Percentiles rank a stretch among this genome's conserved stretches.
Evolutionary conservation across 1,284 basidiomycete species (phyloP).

Genomic region (Nidula niveotomentosa): DNA sequence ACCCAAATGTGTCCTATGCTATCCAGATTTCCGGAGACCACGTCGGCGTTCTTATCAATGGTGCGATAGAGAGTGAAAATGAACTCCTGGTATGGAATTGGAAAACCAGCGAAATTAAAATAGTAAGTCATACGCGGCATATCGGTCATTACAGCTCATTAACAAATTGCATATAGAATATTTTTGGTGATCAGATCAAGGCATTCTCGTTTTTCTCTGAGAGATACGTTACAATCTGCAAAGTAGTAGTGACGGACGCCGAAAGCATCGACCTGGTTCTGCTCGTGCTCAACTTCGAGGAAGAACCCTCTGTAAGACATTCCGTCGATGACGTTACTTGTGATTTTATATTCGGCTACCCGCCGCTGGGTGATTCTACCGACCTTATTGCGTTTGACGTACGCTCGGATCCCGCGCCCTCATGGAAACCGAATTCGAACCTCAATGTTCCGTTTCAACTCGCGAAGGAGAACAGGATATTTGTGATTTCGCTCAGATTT

Average conservation of each 20-base stretch:
- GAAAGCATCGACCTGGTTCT: slow-evolving; percentile 15
- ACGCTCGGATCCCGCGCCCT: slow-evolving; percentile 56
- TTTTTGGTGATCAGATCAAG: slow-evolving; percentile 32
- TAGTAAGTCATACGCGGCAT: slow-evolving; percentile 36
- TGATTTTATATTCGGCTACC: slow-evolving; percentile 39
- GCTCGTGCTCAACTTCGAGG: slow-evolving; percentile 24
- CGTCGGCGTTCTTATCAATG: slow-evolving; percentile 45
- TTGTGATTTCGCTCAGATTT: slow-evolving; percentile 46
- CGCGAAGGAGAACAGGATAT: slow-evolving; percentile 42
- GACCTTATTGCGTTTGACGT: slow-evolving; percentile 37
- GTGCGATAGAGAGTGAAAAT: slow-evolving; percentile 24
- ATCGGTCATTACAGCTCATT: background rate
- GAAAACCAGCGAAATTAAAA: slow-evolving; percentile 43
- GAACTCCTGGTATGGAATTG: slow-evolving; percentile 64
- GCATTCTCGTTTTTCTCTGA: slow-evolving; percentile 49
- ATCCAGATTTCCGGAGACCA: slow-evolving; percentile 50
- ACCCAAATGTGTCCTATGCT: slow-evolving; percentile 30
- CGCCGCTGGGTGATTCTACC: slow-evolving; percentile 21
- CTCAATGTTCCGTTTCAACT: slow-evolving; percentile 46
- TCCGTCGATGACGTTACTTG: slow-evolving; percentile 27
- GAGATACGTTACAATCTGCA: slow-evolving; percentile 34
- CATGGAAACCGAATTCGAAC: slow-evolving; percentile 33
- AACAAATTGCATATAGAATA: slow-evolving; percentile 19
- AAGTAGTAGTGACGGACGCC: slow-evolving; percentile 11
- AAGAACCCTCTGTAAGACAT: slow-evolving; percentile 22